A percentile compares a stretch with the other conserved stretches of the same genome.
Conservation (phyloP, 176 grass and related monocot species). For the Cymbopogon citratus region DNA sequence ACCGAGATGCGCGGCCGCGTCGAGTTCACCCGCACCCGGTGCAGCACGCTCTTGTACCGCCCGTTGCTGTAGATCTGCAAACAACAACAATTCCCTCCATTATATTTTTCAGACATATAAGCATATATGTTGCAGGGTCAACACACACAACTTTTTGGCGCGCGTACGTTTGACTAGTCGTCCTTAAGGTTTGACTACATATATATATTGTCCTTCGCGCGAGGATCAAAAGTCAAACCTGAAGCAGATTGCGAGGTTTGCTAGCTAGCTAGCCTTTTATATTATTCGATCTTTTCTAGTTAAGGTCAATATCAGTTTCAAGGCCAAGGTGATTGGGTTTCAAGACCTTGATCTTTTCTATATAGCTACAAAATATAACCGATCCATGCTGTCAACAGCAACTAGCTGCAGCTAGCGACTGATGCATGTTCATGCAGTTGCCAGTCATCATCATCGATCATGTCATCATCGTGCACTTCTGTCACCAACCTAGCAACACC, state of each 20-base stretch:
- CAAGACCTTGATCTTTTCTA: too few relatives aligned
- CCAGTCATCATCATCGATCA: too few relatives aligned
- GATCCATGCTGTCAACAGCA: background rate
- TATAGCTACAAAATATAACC: background rate
- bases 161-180: background rate
- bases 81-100: too few relatives aligned
- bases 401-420: too few relatives aligned
- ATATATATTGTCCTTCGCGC: background rate
- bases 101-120: too few relatives aligned
- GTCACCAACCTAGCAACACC: too few relatives aligned
- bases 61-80: conserved; percentile 88
- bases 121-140: background rate
- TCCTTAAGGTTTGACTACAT: background rate
- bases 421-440: too few relatives aligned
- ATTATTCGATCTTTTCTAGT: too few relatives aligned
- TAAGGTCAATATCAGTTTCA: background rate
- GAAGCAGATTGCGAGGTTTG: background rate
- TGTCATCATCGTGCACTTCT: too few relatives aligned
- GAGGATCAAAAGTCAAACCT: background rate
- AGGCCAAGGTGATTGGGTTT: background rate
- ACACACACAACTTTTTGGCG: background rate
- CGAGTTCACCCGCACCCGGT: conserved; percentile 72
- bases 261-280: too few relatives aligned
- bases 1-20: conserved; percentile 56
- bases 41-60: conserved; percentile 76